Base-by-base conservation (phyloP, 148 eudicot genomes). In the Chenopodium quinoa region DNA sequence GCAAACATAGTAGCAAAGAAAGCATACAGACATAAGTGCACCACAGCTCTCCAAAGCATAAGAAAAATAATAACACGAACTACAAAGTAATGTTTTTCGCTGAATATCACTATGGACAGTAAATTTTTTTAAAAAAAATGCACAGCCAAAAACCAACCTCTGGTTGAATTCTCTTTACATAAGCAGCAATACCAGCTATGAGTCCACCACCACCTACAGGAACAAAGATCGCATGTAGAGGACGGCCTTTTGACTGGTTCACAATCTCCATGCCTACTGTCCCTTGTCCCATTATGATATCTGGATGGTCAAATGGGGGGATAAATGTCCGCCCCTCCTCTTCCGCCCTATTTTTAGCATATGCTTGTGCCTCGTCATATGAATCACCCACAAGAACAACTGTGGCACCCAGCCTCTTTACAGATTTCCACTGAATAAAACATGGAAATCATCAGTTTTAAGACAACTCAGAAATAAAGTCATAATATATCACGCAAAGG, bases 141-240 rank as follows among this genome's bases (percentile, higher is more conserved):
- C 22, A 63, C 27, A 56, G 65, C 9, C 14, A 80, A 46, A 70
- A 79, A 85, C 87, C 20, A 82, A 92, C 95, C 89, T 97, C 92
- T 52, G 99, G 99, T 68, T 88, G 86, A 78, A 97, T 94, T 85
- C 95, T 90, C 85, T 97, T 97, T 68, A 97, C 85, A 82, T 91
- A 97, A 25, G 98, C 97, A 80, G 99, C 99, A 89, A 97, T 90
- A 75, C 99, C 99, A 77, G 98, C 98, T 68, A 97, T 92, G 54
- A 97, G 86, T 71, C 99, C 99, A 79, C 99, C 99, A 67, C 99
- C 99, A 25, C 99, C 99, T 22, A 97, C 89, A 31, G 99, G 99
- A 76, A 97, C 99, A 82, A 97, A 97, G 16, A 97, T 91, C 13
- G 99, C 99, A 80, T 97, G 93, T 54, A 97, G 23, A 9, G 92